Evolutionary conservation across 1,284 basidiomycete species (phyloP).

Genomic region (Amylostereum areolatum): DNA sequence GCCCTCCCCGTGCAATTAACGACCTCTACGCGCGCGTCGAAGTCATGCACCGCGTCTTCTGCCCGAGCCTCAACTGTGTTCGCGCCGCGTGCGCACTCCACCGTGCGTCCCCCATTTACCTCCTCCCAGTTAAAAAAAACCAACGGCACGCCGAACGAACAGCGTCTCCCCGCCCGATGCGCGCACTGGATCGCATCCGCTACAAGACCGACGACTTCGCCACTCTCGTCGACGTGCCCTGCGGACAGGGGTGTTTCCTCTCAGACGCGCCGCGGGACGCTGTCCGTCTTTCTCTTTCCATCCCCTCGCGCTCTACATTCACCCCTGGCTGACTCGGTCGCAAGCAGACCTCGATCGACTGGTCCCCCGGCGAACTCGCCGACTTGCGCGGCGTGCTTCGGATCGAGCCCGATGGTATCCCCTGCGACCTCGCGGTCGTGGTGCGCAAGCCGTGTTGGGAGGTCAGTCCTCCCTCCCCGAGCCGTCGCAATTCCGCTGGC

Average conservation of each 20-base stretch:
- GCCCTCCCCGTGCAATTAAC: background rate
- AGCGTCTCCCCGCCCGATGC: too few species aligned
- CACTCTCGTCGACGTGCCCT: background rate
- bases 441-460: slow-evolving; percentile 39
- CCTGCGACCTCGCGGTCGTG: slow-evolving; percentile 39
- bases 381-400: slow-evolving; percentile 24
- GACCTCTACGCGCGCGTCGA: background rate
- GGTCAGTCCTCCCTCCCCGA: slow-evolving; percentile 19
- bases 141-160: too few species aligned
- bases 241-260: too few species aligned
- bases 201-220: too few species aligned
- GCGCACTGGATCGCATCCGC: too few species aligned
- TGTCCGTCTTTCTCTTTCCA: too few species aligned
- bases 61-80: slow-evolving; percentile 7
- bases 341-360: background rate
- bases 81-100: slow-evolving; percentile 4
- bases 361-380: background rate
- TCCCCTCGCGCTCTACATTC: too few species aligned
- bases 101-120: background rate
- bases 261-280: too few species aligned
- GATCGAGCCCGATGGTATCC: slow-evolving; percentile 28
- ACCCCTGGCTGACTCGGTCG: too few species aligned
- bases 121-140: too few species aligned
- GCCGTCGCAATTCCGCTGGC: too few species aligned
- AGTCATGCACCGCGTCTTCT: slow-evolving; percentile 1